These are phyloP conservation scores for Ophiostoma fasciatum DNA, from an alignment of 2,329 filamentous ascomycete species.

Conservation along the genomic window DNA sequence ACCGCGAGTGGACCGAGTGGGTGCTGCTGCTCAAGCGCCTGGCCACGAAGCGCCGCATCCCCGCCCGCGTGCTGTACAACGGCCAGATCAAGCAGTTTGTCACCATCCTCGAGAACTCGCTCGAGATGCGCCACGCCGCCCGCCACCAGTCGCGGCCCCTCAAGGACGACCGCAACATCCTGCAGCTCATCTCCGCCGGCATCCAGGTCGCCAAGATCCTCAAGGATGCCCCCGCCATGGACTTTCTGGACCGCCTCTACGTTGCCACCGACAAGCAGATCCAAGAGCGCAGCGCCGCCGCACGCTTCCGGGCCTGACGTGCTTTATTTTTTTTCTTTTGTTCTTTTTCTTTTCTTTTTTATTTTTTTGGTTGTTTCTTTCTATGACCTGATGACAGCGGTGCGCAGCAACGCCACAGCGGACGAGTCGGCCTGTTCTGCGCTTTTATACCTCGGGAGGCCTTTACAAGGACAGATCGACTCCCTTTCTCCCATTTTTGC, in stretches of 20 bases:
- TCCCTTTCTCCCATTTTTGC: neutral
- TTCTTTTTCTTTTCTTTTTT: neutral
- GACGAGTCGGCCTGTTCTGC: neutral
- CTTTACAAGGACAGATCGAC: no score
- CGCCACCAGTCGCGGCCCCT: conserved; percentile 71
- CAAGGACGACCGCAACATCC: conserved; percentile 78
- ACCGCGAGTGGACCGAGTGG: conserved; percentile 86
- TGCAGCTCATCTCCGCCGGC: conserved; percentile 75
- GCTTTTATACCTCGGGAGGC: conserved; percentile 1
- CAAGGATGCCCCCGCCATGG: conserved; percentile 72
- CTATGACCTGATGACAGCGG: no score
- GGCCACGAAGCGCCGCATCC: conserved; percentile 74
- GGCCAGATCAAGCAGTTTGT: conserved; percentile 86
- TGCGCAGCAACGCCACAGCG: conserved; percentile 1
- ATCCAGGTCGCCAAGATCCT: conserved; percentile 80
- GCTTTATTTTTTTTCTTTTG: neutral
- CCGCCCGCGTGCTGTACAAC: conserved; percentile 70
- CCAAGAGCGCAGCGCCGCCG: conserved; percentile 43
- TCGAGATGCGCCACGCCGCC: conserved; percentile 76
- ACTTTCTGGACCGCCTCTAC: conserved; percentile 68
- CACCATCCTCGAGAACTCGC: conserved; percentile 73
- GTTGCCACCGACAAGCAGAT: conserved; percentile 68
- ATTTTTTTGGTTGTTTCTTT: neutral
- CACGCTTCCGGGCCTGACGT: conserved; percentile 24
- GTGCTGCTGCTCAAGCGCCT: conserved; percentile 75